Evolutionary conservation across 2,329 filamentous ascomycete species (phyloP), one percentile per base, ranked within the genome.

Genomic region (Pseudopyricularia javanii): DNA sequence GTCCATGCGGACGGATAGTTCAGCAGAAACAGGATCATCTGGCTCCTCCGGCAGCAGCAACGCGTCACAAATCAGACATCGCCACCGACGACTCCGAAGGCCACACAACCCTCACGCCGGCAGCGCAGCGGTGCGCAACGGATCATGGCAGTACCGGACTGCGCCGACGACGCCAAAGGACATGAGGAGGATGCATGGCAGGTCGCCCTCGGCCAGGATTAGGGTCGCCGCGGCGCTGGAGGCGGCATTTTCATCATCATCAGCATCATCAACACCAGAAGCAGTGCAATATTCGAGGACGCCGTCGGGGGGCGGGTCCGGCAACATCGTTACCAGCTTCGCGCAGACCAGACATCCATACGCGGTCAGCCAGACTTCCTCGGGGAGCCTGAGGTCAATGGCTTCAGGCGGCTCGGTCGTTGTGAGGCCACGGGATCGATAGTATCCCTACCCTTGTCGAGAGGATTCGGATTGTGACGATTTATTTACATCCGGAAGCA

Each of bases 131-230:
- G 76, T 73, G 7, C 66, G 67, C 7, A 67, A 66, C 26, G 72
- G 70, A 7, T 69, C 72, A 67, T 67, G 65, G 45, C 64, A 70
- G 22, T 79, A 73, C 57, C 67, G 70, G 51, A 79, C 76, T 7
- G 76, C 76, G 15, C 76, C 76, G 0, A 77, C 74, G n/a, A 79
- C 76, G 26, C 70, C 75, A 7, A 69, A 68, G 47, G 76, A 45
- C 40, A 20, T 26, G 24, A 24, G 22, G 24, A 45, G 15, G 40
- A 20, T 20, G 22, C 22, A 17, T 15, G 40, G 20, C 12, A 45
- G 24, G 40, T 45, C 40, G 15, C 40, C 22, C 15, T 45, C 40
- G 11, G 40, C 40, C 11, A 22, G 40, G 22, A 45, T 24, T 9
- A 45, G 24, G 40, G 40, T 24, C 22, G 40, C 40, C 22, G 40